Evolutionary conservation across 345 rosid species (phyloP).

Genomic region (Lenwebbia sp.): DNA sequence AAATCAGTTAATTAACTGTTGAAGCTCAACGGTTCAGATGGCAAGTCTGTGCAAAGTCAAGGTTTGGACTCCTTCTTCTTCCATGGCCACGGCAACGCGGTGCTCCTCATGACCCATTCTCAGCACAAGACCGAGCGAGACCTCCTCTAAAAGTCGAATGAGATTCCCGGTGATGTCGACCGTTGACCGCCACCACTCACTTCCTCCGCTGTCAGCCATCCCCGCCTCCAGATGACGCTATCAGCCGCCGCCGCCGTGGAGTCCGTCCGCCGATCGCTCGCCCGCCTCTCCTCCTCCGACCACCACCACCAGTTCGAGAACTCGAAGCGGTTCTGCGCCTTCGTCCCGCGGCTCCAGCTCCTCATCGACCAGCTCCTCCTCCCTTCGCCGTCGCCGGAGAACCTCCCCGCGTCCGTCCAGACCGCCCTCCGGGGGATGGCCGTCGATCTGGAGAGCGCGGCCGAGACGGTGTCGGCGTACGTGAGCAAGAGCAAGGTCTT

Average conservation of each 20-base stretch:
- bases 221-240: not conserved
- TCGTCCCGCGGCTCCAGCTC: slow-evolving; percentile 16
- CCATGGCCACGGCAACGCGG: not conserved
- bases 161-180: not conserved
- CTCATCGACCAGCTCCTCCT: slow-evolving; percentile 16
- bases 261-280: slow-evolving; percentile 19
- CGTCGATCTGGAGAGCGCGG: slow-evolving; percentile 12
- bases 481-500: slow-evolving; percentile 23
- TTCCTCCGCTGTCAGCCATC: not conserved
- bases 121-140: not conserved
- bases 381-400: not conserved
- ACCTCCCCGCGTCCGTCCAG: slow-evolving; percentile 13
- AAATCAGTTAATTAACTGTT: not conserved
- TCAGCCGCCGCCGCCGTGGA: slow-evolving; percentile 3
- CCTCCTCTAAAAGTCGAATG: not conserved
- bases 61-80: not conserved
- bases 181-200: not conserved
- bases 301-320: slow-evolving; percentile 12
- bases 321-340: slow-evolving; percentile 20
- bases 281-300: slow-evolving; percentile 7
- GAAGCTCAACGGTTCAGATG: not conserved
- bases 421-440: slow-evolving; percentile 26
- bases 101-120: not conserved
- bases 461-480: slow-evolving; percentile 12
- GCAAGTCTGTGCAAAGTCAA: not conserved